Evolutionary conservation across 768 basidiomycete species (phyloP).

Genomic region (Strobilomyces dryophilus): DNA sequence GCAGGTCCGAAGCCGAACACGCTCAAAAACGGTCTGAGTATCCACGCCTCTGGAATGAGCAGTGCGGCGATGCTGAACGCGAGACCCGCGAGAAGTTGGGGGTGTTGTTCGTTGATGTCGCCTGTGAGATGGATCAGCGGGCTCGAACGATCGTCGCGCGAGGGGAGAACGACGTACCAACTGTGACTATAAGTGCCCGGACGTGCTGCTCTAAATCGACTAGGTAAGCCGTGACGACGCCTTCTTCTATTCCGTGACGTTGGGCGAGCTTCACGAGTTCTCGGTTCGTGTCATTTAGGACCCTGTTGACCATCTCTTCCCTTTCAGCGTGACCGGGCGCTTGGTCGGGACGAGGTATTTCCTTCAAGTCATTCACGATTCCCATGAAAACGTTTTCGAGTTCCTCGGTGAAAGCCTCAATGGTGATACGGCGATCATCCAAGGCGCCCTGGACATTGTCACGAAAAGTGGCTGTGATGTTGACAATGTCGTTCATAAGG

Average conservation of each 20-base stretch:
- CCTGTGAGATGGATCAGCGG: neutral
- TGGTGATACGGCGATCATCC: neutral
- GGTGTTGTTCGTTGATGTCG: neutral
- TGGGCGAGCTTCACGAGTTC: neutral
- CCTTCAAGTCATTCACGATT: neutral
- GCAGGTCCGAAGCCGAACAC: slow-evolving; percentile 15
- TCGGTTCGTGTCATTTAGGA: neutral
- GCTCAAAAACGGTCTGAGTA: slow-evolving; percentile 9
- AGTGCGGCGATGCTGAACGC: neutral
- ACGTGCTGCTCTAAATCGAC: neutral
- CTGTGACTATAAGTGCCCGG: neutral
- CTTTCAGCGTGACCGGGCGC: neutral
- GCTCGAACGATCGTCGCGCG: neutral
- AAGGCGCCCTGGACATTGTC: neutral
- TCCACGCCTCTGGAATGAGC: slow-evolving; percentile 1
- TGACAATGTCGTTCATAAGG: neutral
- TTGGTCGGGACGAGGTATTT: neutral
- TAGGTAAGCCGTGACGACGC: neutral
- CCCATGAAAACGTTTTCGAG: neutral
- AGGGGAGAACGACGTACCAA: neutral
- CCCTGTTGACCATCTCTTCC: neutral
- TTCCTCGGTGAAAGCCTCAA: neutral
- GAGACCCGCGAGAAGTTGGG: neutral
- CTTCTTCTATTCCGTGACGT: neutral
- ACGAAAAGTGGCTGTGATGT: neutral